Conservation (phyloP, 768 basidiomycete species). For the Boletus sensibilis region DNA sequence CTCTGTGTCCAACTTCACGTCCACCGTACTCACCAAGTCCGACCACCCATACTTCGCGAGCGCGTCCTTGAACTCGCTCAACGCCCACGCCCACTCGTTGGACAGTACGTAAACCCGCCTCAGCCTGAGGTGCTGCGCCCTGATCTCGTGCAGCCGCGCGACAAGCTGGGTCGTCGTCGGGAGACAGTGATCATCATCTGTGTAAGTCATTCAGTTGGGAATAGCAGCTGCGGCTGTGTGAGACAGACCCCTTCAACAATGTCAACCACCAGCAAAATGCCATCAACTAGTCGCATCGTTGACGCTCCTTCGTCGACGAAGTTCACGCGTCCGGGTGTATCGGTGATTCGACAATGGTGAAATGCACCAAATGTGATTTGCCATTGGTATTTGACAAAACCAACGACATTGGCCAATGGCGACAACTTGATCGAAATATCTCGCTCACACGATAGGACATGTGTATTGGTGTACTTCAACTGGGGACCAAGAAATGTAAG, state of each 20-base stretch:
- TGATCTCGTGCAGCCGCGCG: constrained; percentile 34
- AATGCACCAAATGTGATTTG: constrained; percentile 90
- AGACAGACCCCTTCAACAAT: constrained; percentile 92
- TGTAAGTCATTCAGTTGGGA: constrained; percentile 10
- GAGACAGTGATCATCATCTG: constrained; percentile 81
- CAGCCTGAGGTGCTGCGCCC: constrained; percentile 32
- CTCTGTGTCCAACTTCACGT: constrained; percentile 42
- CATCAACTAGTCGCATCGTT: constrained; percentile 83
- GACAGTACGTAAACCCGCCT: constrained; percentile 48
- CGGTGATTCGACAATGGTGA: too few relatives aligned
- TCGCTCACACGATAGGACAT: constrained; percentile 82
- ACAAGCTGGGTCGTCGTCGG: constrained; percentile 45
- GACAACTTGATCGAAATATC: constrained; percentile 95
- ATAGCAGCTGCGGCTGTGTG: not conserved
- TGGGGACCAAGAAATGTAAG: constrained; percentile 36
- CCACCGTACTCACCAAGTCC: constrained; percentile 42
- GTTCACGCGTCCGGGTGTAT: constrained; percentile 98
- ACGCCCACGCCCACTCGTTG: constrained; percentile 47
- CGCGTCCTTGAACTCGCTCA: constrained; percentile 38
- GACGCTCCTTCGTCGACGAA: constrained; percentile 98
- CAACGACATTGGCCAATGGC: constrained; percentile 95
- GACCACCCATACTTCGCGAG: constrained; percentile 50
- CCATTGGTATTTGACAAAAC: constrained; percentile 80
- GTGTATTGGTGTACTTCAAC: constrained; percentile 96
- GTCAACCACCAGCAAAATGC: constrained; percentile 91